Percentiles rank a stretch among this genome's conserved stretches.
These are phyloP conservation scores for Amanita pseudoporphyria DNA, from an alignment of 768 basidiomycete genomes.

Conservation along the genomic window DNA sequence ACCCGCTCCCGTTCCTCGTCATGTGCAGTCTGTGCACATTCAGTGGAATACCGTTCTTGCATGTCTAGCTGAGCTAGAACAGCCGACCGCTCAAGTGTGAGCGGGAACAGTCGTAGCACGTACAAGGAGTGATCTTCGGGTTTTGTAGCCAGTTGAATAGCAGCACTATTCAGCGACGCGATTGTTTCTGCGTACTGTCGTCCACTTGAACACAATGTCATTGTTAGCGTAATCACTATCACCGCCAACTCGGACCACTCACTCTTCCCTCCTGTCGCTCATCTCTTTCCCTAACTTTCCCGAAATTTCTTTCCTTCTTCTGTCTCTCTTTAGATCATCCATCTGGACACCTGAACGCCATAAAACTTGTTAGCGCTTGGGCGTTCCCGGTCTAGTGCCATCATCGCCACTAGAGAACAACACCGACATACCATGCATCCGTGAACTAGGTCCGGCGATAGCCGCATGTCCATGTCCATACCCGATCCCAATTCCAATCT, in stretches of 20 bases:
- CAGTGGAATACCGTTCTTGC: constrained; percentile 62
- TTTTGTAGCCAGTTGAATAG: constrained; percentile 55
- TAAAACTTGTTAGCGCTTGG: constrained; percentile 1
- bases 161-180: constrained; percentile 44
- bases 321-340: constrained; percentile 47
- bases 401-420: background rate
- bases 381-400: no score
- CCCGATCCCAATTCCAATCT: constrained; percentile 18
- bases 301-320: constrained; percentile 59
- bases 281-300: constrained; percentile 66
- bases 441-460: constrained; percentile 32
- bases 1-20: constrained; percentile 72
- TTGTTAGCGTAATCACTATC: constrained; percentile 5
- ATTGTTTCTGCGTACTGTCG: constrained; percentile 58
- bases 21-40: constrained; percentile 59
- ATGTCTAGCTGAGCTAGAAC: constrained; percentile 53
- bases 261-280: constrained; percentile 72
- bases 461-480: constrained; percentile 21
- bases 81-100: constrained; percentile 71
- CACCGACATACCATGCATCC: constrained; percentile 28
- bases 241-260: constrained; percentile 4
- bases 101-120: constrained; percentile 61
- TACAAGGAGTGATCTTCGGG: constrained; percentile 60
- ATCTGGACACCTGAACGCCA: constrained; percentile 10
- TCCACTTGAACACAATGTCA: constrained; percentile 27